Evolutionary conservation across 202 grass and related monocot genomes (phyloP).

Genomic region (Eragrostis tef): DNA sequence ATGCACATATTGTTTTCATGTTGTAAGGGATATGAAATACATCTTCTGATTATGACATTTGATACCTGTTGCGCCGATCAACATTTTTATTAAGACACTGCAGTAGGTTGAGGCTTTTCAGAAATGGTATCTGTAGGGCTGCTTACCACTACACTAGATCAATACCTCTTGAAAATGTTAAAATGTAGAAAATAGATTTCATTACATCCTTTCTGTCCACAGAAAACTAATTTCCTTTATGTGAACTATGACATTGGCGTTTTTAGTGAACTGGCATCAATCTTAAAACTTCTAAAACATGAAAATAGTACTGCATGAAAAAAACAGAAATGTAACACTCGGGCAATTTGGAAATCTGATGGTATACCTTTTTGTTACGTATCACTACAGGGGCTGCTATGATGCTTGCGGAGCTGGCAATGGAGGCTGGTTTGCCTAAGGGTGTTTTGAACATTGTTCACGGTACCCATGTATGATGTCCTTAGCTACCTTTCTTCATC

Average conservation of each 20-base stretch:
- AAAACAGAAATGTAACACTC: background rate
- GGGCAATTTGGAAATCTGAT: constrained; percentile 39
- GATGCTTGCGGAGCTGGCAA: constrained; percentile 92
- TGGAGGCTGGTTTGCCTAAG: constrained; percentile 91
- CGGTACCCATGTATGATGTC: constrained; percentile 86
- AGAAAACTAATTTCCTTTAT: background rate
- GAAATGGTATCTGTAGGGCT: background rate
- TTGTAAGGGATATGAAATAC: background rate
- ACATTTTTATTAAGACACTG: constrained; percentile 13
- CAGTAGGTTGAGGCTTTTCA: background rate
- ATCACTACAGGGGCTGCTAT: constrained; percentile 77
- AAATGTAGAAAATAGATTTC: constrained; percentile 1
- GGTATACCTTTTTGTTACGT: background rate
- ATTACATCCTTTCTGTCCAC: background rate
- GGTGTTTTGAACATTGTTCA: constrained; percentile 97
- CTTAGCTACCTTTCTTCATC: constrained; percentile 20
- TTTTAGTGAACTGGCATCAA: background rate
- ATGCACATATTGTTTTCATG: background rate
- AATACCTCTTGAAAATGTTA: background rate
- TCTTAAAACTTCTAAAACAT: constrained; percentile 24
- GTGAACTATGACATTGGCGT: background rate
- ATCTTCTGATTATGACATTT: background rate
- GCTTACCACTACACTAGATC: background rate
- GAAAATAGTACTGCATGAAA: background rate
- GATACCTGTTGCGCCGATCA: background rate